Percentiles rank a stretch among this genome's conserved stretches.
Evolutionary conservation across 306 rosid genomes (phyloP).

Genomic region (Cicer yamashitae): DNA sequence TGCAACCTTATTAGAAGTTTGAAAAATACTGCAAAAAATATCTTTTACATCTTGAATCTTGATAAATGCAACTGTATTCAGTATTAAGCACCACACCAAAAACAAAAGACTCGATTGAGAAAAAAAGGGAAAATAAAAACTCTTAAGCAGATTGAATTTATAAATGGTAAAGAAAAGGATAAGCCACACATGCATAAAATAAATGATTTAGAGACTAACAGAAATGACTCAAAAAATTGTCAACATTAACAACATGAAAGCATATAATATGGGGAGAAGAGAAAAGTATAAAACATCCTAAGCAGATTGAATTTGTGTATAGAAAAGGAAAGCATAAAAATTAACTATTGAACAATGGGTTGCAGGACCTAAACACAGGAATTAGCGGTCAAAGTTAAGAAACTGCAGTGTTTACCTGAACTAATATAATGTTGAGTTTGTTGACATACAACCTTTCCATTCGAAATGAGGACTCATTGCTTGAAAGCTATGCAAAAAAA

Average conservation of each 20-base stretch:
- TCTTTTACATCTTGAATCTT: constrained; percentile 11
- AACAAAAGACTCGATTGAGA: background rate
- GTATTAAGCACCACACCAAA: constrained; percentile 38
- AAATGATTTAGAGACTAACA: background rate
- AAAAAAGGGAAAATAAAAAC: background rate
- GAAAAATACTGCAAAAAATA: background rate
- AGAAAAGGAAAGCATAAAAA: background rate
- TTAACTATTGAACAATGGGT: background rate
- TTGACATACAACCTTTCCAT: constrained; percentile 91
- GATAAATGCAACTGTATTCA: background rate
- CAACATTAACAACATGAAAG: background rate
- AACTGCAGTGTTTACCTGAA: constrained; percentile 68
- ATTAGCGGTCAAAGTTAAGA: constrained; percentile 1
- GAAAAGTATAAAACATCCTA: background rate
- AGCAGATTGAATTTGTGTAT: background rate
- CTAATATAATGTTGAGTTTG: constrained; percentile 95
- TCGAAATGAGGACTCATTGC: constrained; percentile 89
- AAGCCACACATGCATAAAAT: background rate
- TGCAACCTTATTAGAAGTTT: constrained; percentile 11
- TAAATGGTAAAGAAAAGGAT: background rate
- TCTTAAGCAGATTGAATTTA: background rate
- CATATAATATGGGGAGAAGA: background rate
- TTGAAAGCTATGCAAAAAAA: constrained; percentile 69
- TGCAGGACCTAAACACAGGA: background rate
- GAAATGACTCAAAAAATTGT: background rate